These are phyloP conservation scores for Fusarium sp. DNA, from an alignment of 2,329 filamentous ascomycete species.

Conservation along the genomic window DNA sequence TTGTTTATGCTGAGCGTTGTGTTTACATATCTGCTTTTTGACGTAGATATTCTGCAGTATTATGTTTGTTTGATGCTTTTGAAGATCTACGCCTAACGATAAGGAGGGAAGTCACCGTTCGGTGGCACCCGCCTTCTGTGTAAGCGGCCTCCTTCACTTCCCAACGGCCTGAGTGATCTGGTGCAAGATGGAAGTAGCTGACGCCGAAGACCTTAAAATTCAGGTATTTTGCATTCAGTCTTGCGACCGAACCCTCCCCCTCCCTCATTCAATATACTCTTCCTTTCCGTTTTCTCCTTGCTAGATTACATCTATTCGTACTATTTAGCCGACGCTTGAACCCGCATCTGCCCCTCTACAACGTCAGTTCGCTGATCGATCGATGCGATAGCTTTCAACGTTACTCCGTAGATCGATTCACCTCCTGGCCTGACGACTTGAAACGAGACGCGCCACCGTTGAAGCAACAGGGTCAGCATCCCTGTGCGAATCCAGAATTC, in stretches of 20 bases:
- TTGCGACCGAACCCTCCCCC: neutral
- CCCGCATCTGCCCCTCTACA: slow-evolving; percentile 5
- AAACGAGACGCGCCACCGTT: slow-evolving; percentile 27
- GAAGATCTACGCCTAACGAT: neutral
- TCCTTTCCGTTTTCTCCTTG: neutral
- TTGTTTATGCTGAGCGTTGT: neutral
- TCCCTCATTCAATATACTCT: neutral
- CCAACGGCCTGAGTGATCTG: neutral
- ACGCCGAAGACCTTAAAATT: slow-evolving; percentile 24
- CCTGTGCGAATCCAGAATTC: slow-evolving; percentile 31
- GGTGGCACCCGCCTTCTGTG: slow-evolving; percentile 3
- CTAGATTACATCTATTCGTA: neutral
- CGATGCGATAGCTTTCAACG: slow-evolving; percentile 1
- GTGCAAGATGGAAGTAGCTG: slow-evolving; percentile 29
- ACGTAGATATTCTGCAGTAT: neutral
- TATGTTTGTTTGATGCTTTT: neutral
- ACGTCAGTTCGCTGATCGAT: slow-evolving; percentile 5
- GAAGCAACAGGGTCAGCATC: slow-evolving; percentile 28
- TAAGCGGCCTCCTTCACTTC: no score
- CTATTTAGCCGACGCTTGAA: neutral
- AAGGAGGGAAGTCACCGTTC: slow-evolving; percentile 14
- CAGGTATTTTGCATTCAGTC: neutral
- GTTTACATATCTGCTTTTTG: slow-evolving; percentile 2
- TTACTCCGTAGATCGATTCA: neutral
- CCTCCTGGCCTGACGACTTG: slow-evolving; percentile 5